These are phyloP conservation scores for Leccinum subspadiceum DNA, from an alignment of 1,284 basidiomycete genomes.

Conservation along the genomic window DNA sequence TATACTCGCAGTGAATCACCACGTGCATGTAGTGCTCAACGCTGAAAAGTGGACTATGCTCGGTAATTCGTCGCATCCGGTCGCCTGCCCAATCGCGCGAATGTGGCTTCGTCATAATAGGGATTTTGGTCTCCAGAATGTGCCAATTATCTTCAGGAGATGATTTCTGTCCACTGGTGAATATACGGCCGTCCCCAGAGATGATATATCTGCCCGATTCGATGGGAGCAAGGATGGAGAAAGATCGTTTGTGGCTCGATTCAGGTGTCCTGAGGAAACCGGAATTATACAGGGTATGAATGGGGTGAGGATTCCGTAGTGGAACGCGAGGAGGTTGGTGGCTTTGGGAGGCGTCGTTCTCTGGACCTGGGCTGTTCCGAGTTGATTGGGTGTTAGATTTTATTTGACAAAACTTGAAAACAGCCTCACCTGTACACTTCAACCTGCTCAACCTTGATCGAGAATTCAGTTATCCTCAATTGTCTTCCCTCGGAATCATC, in stretches of 20 bases:
- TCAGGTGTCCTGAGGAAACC: slow-evolving; percentile 39
- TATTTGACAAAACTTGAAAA: not conserved
- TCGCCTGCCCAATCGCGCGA: slow-evolving; percentile 45
- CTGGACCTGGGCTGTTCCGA: slow-evolving; percentile 41
- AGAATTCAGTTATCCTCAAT: slow-evolving; percentile 54
- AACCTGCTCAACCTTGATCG: slow-evolving; percentile 54
- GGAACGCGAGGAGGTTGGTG: slow-evolving; percentile 63
- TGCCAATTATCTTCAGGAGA: slow-evolving; percentile 49
- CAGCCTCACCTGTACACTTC: slow-evolving; percentile 61
- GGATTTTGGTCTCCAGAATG: slow-evolving; percentile 54
- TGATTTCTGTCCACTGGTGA: slow-evolving; percentile 23
- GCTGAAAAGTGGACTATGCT: slow-evolving; percentile 52
- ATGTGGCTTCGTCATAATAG: slow-evolving; percentile 38
- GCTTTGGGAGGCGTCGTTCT: slow-evolving; percentile 42
- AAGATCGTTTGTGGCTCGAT: slow-evolving; percentile 38
- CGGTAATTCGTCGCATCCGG: slow-evolving; percentile 44
- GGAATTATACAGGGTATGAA: slow-evolving; percentile 53
- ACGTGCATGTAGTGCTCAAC: slow-evolving; percentile 57
- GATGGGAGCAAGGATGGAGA: slow-evolving; percentile 52
- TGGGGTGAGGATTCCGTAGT: slow-evolving; percentile 51
- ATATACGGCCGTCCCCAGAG: slow-evolving; percentile 44
- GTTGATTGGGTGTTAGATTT: slow-evolving; percentile 9
- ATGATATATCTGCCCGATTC: slow-evolving; percentile 48
- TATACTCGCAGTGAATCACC: slow-evolving; percentile 48
- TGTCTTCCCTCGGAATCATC: slow-evolving; percentile 44